These are phyloP conservation scores for Mycena chlorophos DNA, from an alignment of 768 basidiomycete species.

Conservation along the genomic window DNA sequence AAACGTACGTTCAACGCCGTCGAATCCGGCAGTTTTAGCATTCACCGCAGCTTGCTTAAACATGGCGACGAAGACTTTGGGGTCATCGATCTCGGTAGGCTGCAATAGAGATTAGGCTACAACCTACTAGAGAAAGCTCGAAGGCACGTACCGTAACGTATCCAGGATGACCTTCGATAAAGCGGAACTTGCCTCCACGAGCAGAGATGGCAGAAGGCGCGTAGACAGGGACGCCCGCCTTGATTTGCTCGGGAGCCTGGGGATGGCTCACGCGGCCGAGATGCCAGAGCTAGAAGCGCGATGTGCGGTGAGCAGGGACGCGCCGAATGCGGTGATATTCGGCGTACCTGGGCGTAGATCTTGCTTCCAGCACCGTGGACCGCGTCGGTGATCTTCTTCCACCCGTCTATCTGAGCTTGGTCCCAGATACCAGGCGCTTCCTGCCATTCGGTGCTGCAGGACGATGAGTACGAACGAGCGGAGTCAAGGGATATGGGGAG, in stretches of 20 bases:
- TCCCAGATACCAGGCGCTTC: constrained; percentile 34
- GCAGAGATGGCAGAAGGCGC: constrained; percentile 20
- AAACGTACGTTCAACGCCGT: constrained; percentile 49
- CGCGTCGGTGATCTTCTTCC: constrained; percentile 34
- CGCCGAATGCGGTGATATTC: constrained; percentile 7
- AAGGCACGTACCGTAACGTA: constrained; percentile 25
- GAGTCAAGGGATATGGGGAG: background rate
- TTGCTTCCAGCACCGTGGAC: constrained; percentile 36
- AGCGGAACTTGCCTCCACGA: constrained; percentile 29
- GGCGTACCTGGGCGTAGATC: constrained; percentile 33
- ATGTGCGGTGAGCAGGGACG: background rate
- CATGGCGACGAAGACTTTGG: constrained; percentile 7
- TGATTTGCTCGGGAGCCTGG: constrained; percentile 28
- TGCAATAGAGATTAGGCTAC: background rate
- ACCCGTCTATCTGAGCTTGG: constrained; percentile 30
- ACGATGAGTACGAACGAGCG: background rate
- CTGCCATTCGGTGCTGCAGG: constrained; percentile 23
- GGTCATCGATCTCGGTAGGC: constrained; percentile 16
- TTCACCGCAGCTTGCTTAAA: constrained; percentile 19
- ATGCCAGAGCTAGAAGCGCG: constrained; percentile 10
- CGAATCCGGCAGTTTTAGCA: constrained; percentile 16
- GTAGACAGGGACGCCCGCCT: constrained; percentile 8
- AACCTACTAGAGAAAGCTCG: background rate
- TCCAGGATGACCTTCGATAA: constrained; percentile 23
- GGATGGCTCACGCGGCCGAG: constrained; percentile 26